Percentiles rank a stretch among this genome's conserved stretches.
These are phyloP conservation scores for Debaryomyces maramus DNA, from an alignment of 805 yeast species.

Conservation along the genomic window DNA sequence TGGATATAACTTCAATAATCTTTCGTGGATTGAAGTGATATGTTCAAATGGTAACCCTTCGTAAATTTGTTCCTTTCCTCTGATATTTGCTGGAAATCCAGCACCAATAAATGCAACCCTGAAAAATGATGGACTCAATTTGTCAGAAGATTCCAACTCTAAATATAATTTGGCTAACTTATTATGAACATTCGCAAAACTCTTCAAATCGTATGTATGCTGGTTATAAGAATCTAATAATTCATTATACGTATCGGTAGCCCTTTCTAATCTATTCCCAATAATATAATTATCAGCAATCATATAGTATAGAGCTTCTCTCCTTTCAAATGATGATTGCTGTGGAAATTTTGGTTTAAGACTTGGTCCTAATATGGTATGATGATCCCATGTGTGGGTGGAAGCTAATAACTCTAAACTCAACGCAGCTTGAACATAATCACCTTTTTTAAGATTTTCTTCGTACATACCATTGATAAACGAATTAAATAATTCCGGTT, in stretches of 20 bases:
- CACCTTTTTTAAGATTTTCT: constrained; percentile 56
- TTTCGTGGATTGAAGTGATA: constrained; percentile 75
- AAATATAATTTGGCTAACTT: constrained; percentile 67
- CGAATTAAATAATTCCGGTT: constrained; percentile 78
- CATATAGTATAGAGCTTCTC: constrained; percentile 66
- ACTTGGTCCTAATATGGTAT: constrained; percentile 53
- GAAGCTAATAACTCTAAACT: constrained; percentile 75
- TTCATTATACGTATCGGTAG: constrained; percentile 75
- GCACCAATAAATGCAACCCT: constrained; percentile 77
- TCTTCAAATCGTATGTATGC: constrained; percentile 61
- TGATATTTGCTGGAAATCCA: constrained; percentile 77
- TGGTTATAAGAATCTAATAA: constrained; percentile 72
- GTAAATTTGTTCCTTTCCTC: constrained; percentile 76
- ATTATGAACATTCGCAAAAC: constrained; percentile 69
- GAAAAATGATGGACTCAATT: constrained; percentile 75
- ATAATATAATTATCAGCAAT: constrained; percentile 68
- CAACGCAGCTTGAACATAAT: constrained; percentile 80
- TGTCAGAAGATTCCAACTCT: constrained; percentile 65
- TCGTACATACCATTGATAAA: constrained; percentile 74
- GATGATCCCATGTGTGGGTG: constrained; percentile 73
- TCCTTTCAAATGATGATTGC: constrained; percentile 78
- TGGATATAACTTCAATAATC: constrained; percentile 72
- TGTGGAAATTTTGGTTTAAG: constrained; percentile 72
- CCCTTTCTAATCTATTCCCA: constrained; percentile 78
- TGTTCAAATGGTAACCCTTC: constrained; percentile 90